Evolutionary conservation across 768 basidiomycete genomes (phyloP), one percentile per base, ranked within the genome.

Genomic region (Tulasnella sp.): DNA sequence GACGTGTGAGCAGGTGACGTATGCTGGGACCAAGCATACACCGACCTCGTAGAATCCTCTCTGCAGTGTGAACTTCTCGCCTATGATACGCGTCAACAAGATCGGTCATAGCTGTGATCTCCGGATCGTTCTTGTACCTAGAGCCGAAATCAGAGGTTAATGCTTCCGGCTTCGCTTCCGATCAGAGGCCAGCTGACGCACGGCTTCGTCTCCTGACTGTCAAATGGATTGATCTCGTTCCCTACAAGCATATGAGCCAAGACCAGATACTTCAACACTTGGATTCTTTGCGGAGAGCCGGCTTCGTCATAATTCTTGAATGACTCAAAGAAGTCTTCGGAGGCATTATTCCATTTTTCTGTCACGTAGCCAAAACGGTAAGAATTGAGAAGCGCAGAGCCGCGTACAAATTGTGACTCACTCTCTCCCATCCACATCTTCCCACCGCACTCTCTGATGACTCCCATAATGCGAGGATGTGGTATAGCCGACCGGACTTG

Each of bases 381-480:
- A 7, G 26, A 10, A 32, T 10, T 42, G 51, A 71, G 26, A 6
- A 40, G 70, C 23, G 81, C 32, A 15, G 55, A 23, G 70, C 46
- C n/a, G 42, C 32, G 23, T 5, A 29, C 15, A 15, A 26, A 71
- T 35, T 26, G 61, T 48, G 44, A 82, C 91, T 82, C 84, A 92
- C 97, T 93, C 88, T 99, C 98, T 78, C 94, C 95, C 98, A 99
- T 99, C 96, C 98, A 99, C 98, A 99, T 99, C 86, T 99, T 99
- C 2, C 98, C 98, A 20, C 98, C 98, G 81, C 97, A 99, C 84
- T 99, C 98, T 83, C 96, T 94, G 85, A 99, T 99, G 74, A 99
- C 95, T 61, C 97, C 98, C 93, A 98, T 96, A 82, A 99, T 98
- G 40, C 95, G 90, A 13, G 98, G 98, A 85, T 99, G 98, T 20